These are phyloP conservation scores for Candida boidinii DNA, from an alignment of 805 yeast genomes.

Conservation along the genomic window DNA sequence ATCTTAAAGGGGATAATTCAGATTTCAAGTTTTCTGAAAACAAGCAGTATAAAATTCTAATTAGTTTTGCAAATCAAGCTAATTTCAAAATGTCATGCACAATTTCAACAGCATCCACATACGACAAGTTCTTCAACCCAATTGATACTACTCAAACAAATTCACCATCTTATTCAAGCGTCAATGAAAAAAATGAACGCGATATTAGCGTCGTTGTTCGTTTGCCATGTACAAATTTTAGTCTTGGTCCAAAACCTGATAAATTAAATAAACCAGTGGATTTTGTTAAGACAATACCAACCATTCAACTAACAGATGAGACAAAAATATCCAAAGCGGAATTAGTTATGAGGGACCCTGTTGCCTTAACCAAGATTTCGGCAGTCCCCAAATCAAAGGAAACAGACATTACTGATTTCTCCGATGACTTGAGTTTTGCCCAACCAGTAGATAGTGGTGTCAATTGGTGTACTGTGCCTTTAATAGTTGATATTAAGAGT, in stretches of 20 bases:
- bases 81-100: no score
- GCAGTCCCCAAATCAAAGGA: neutral
- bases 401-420: slow-evolving; percentile 4
- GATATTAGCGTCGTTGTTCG: slow-evolving; percentile 2
- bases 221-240: slow-evolving; percentile 14
- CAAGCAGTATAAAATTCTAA: no score
- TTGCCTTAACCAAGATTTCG: slow-evolving; percentile 2
- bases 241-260: slow-evolving; percentile 8
- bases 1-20: no score
- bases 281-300: slow-evolving; percentile 19
- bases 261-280: slow-evolving; percentile 5
- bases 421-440: slow-evolving; percentile 6
- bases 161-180: no score
- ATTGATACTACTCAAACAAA: no score
- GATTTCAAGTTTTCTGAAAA: no score
- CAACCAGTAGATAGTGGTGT: slow-evolving; percentile 14
- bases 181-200: neutral
- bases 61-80: no score
- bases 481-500: slow-evolving; percentile 6
- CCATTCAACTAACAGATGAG: slow-evolving; percentile 15
- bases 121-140: slow-evolving; percentile 1
- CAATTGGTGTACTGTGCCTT: slow-evolving; percentile 22
- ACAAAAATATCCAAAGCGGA: slow-evolving; percentile 24
- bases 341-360: slow-evolving; percentile 16
- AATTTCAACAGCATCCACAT: no score